Percentiles rank a stretch among this genome's conserved stretches.
Evolutionary conservation across 2,329 filamentous ascomycete genomes (phyloP).

Genomic region (Immersiporthe knoxdaviesiana): DNA sequence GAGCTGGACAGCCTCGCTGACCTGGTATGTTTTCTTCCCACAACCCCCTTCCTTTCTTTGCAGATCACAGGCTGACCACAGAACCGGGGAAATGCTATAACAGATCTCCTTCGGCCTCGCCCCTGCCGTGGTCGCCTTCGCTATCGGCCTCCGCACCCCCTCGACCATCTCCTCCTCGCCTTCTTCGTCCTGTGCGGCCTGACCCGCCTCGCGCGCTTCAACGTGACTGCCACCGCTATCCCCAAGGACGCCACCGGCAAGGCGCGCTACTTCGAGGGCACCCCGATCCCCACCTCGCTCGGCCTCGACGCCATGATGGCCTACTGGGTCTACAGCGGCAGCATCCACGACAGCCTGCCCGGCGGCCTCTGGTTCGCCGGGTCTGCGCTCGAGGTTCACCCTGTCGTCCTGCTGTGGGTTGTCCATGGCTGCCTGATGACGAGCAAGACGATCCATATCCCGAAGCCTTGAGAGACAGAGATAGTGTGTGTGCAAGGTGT

Average conservation of each 20-base stretch:
- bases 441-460: conserved; percentile 91
- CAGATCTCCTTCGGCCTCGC: conserved; percentile 95
- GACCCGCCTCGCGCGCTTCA: conserved; percentile 93
- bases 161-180: conserved; percentile 79
- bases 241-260: conserved; percentile 93
- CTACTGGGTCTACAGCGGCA: conserved; percentile 76
- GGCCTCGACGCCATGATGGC: conserved; percentile 82
- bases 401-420: conserved; percentile 77
- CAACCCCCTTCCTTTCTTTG: neutral
- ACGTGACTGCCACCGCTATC: conserved; percentile 86
- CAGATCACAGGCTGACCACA: neutral
- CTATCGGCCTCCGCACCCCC: conserved; percentile 80
- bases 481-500: too few relatives aligned
- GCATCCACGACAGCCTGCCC: conserved; percentile 79
- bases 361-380: conserved; percentile 70
- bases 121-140: conserved; percentile 84
- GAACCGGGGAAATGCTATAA: too few relatives aligned
- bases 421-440: conserved; percentile 94
- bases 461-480: conserved; percentile 68
- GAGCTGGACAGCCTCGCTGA: conserved; percentile 96
- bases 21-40: conserved; percentile 68
- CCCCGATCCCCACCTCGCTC: conserved; percentile 90
- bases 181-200: conserved; percentile 96
- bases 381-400: conserved; percentile 79
- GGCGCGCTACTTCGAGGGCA: conserved; percentile 94